Conservation (phyloP, 2,329 filamentous ascomycete species). For the Colletotrichum orbiculare region DNA sequence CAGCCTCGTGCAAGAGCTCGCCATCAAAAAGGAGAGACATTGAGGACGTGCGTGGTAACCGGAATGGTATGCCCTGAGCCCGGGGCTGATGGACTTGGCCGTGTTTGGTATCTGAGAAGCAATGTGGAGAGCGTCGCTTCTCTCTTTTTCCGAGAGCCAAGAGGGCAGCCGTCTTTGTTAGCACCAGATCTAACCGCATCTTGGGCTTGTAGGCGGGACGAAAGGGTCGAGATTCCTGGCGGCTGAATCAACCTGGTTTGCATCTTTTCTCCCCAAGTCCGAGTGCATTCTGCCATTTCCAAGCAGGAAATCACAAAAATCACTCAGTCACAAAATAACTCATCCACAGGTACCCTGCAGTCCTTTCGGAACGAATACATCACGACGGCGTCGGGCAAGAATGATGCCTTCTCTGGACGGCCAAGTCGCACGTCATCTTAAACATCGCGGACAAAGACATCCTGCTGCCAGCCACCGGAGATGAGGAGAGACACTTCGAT, state of each 20-base stretch:
- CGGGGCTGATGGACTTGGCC: slow-evolving; percentile 2
- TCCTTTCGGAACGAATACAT: too few species aligned
- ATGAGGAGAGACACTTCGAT: slow-evolving; percentile 11
- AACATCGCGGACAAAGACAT: slow-evolving; percentile 5
- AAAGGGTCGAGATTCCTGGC: background rate
- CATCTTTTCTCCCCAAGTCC: slow-evolving; percentile 1
- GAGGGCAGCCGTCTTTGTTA: slow-evolving; percentile 16
- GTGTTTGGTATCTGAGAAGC: slow-evolving; percentile 4
- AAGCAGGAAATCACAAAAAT: too few species aligned
- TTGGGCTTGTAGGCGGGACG: background rate
- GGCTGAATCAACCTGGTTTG: slow-evolving; percentile 7
- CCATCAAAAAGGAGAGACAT: slow-evolving; percentile 21
- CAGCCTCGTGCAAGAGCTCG: slow-evolving; percentile 17
- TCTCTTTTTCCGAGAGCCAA: background rate
- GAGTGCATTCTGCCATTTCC: background rate
- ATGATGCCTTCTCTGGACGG: background rate
- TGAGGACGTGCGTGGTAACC: background rate
- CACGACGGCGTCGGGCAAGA: background rate
- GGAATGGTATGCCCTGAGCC: slow-evolving; percentile 20
- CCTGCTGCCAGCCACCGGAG: background rate
- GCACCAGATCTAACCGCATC: background rate
- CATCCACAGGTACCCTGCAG: too few species aligned
- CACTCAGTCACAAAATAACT: too few species aligned
- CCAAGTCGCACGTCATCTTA: slow-evolving; percentile 16
- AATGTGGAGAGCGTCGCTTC: slow-evolving; percentile 1